phyloP scores from a whole-genome alignment of 1,139 yeast species.

The Taphrina communis region DNA sequence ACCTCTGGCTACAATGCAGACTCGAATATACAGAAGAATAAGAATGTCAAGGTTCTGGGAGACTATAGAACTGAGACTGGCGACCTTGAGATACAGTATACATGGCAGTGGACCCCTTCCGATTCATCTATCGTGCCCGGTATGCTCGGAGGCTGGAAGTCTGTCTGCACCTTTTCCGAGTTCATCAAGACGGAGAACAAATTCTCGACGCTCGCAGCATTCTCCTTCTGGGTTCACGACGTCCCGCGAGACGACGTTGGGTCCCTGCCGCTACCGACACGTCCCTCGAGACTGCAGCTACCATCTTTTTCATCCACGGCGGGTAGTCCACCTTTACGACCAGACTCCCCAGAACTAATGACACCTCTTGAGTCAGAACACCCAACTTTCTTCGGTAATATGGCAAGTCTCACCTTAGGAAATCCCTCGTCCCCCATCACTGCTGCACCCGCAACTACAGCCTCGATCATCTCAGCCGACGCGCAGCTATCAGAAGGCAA shows the following conservation, averaged over 20 bases:
- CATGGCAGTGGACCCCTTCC: conserved; percentile 35
- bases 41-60: conserved; percentile 43
- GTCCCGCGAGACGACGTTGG: conserved; percentile 38
- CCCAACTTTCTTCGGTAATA: conserved; percentile 12
- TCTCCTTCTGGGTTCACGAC: conserved; percentile 51
- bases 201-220: conserved; percentile 51
- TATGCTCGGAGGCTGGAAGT: conserved; percentile 43
- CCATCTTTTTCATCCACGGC: conserved; percentile 33
- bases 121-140: conserved; percentile 34
- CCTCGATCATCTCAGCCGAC: conserved; percentile 2
- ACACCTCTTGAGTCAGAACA: conserved; percentile 26
- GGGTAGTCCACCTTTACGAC: conserved; percentile 19
- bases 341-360: conserved; percentile 35
- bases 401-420: conserved; percentile 4
- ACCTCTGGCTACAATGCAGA: conserved; percentile 54
- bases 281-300: conserved; percentile 40
- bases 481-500: conserved; percentile 13
- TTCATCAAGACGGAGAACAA: conserved; percentile 53
- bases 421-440: neutral
- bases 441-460: conserved; percentile 1
- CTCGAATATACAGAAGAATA: conserved; percentile 51
- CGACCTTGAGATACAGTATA: conserved; percentile 30
- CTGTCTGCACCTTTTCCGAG: conserved; percentile 52
- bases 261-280: conserved; percentile 39
- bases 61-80: conserved; percentile 24